These are phyloP conservation scores for Neonectria neomacrospora DNA, from an alignment of 2,329 filamentous ascomycete species.

Conservation along the genomic window DNA sequence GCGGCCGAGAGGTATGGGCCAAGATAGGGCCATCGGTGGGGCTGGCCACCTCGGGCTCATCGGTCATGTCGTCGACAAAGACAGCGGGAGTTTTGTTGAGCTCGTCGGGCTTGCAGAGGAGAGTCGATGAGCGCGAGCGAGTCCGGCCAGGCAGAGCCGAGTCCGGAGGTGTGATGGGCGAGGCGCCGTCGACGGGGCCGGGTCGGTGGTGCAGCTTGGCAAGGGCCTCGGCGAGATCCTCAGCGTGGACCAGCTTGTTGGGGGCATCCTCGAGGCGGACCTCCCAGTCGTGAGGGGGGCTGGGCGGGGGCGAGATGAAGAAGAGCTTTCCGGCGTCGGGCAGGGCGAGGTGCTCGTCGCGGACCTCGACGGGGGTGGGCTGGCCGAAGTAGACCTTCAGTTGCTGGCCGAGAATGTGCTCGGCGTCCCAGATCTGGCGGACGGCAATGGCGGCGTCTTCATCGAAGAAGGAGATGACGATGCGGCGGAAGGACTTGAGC, in stretches of 20 bases:
- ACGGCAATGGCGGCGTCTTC: conserved; percentile 76
- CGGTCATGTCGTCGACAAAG: conserved; percentile 74
- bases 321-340: conserved; percentile 77
- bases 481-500: conserved; percentile 83
- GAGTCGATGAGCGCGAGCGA: conserved; percentile 71
- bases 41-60: conserved; percentile 60
- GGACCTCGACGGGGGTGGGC: conserved; percentile 65
- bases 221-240: conserved; percentile 74
- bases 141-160: conserved; percentile 44
- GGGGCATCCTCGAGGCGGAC: conserved; percentile 74
- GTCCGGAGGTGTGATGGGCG: conserved; percentile 48
- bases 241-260: conserved; percentile 76
- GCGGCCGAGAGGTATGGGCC: conserved; percentile 71
- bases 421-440: conserved; percentile 78
- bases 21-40: conserved; percentile 60
- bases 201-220: conserved; percentile 67
- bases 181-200: conserved; percentile 52
- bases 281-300: conserved; percentile 76
- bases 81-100: conserved; percentile 71
- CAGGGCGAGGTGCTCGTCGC: conserved; percentile 70
- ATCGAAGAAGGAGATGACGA: conserved; percentile 81
- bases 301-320: conserved; percentile 77
- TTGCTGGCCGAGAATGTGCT: conserved; percentile 75
- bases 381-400: conserved; percentile 77
- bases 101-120: conserved; percentile 72